These are phyloP conservation scores for Endogone sp. DNA, from an alignment of 192 early-diverging fungal genomes.

Conservation along the genomic window DNA sequence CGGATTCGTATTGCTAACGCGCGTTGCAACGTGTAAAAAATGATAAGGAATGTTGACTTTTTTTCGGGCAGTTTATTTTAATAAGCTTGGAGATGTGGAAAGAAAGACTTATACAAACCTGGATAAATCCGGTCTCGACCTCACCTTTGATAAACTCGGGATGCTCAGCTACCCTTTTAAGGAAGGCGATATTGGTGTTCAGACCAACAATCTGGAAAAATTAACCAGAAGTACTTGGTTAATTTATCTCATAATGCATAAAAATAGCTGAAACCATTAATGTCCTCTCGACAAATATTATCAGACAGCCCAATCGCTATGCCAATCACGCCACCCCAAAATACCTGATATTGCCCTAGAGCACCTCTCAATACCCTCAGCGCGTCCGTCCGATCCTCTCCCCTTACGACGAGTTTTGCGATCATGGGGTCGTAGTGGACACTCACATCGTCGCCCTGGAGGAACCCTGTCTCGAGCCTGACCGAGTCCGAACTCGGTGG, in stretches of 20 bases:
- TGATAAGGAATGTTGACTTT: background rate
- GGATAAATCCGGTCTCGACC: conserved; percentile 94
- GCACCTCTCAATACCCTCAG: conserved; percentile 76
- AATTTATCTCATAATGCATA: background rate
- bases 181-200: conserved; percentile 92
- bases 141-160: conserved; percentile 82
- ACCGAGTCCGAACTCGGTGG: conserved; percentile 59
- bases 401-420: conserved; percentile 88
- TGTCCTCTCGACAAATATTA: too few relatives aligned
- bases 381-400: conserved; percentile 77
- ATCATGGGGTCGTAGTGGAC: conserved; percentile 97
- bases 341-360: conserved; percentile 79
- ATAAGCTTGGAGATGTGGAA: too few relatives aligned
- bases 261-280: too few relatives aligned
- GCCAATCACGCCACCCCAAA: too few relatives aligned
- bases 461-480: conserved; percentile 91
- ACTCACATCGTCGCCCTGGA: conserved; percentile 85
- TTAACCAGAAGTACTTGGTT: background rate
- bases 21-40: conserved; percentile 9
- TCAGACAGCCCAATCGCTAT: too few relatives aligned
- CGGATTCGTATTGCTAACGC: conserved; percentile 56
- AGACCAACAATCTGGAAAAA: conserved; percentile 66
- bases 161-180: conserved; percentile 72
- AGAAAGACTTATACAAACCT: too few relatives aligned
- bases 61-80: too few relatives aligned